These are phyloP conservation scores for Tuber aestivum DNA, from an alignment of 495 filamentous ascomycete species.

Conservation along the genomic window DNA sequence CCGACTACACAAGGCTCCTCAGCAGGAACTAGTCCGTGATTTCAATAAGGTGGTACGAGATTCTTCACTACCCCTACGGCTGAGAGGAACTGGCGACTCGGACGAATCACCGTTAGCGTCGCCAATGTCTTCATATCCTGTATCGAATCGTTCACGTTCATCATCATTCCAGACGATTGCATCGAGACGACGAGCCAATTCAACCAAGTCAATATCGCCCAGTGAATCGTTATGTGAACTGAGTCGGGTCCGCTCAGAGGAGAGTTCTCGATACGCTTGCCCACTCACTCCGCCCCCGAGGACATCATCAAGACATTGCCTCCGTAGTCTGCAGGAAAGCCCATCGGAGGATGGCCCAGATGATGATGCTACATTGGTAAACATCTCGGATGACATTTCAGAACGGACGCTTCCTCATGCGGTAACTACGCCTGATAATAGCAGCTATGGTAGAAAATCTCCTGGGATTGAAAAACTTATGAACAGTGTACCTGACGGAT, in stretches of 20 bases:
- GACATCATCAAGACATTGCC: conserved; percentile 32
- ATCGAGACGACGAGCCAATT: conserved; percentile 34
- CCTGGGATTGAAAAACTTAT: conserved; percentile 24
- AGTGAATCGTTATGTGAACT: conserved; percentile 25
- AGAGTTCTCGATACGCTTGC: conserved; percentile 21
- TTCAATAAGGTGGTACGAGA: conserved; percentile 34
- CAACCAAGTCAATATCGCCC: conserved; percentile 28
- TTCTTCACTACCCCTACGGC: conserved; percentile 22
- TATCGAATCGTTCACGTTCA: conserved; percentile 10
- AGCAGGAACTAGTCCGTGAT: conserved; percentile 26
- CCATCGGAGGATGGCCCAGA: conserved; percentile 29
- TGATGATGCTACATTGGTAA: conserved; percentile 6
- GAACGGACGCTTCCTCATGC: conserved; percentile 23
- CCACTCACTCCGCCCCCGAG: conserved; percentile 31
- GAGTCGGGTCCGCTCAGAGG: conserved; percentile 16
- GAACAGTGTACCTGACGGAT: conserved; percentile 14
- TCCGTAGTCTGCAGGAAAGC: conserved; percentile 35
- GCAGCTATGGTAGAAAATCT: conserved; percentile 32
- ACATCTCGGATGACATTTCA: not conserved
- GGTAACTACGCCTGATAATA: conserved; percentile 28
- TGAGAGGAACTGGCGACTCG: conserved; percentile 6
- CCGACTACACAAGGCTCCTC: conserved; percentile 26
- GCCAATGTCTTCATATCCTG: not conserved
- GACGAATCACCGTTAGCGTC: not conserved
- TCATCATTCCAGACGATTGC: conserved; percentile 22